Conservation (phyloP, 2,329 filamentous ascomycete genomes). For the Dendryphion nanum region DNA sequence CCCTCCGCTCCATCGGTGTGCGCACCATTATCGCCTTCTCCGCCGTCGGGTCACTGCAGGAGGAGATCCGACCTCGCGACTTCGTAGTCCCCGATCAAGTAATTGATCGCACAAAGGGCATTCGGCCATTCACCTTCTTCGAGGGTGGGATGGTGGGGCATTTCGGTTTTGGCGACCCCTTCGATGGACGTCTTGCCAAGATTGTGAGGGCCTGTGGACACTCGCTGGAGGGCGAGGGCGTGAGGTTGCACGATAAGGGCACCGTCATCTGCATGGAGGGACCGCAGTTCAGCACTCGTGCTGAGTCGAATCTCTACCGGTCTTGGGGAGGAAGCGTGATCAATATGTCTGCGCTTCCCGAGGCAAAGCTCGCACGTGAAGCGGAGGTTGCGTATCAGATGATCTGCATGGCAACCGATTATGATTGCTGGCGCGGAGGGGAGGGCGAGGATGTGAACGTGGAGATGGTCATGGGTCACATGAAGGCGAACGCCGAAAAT, state of each 20-base stretch:
- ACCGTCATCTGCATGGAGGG: constrained; percentile 96
- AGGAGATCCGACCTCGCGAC: constrained; percentile 91
- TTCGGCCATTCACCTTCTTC: constrained; percentile 94
- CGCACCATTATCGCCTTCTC: constrained; percentile 91
- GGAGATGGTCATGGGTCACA: constrained; percentile 94
- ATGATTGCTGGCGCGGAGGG: constrained; percentile 92
- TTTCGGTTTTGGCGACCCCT: constrained; percentile 93
- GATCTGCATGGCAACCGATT: constrained; percentile 99
- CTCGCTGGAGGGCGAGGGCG: constrained; percentile 76
- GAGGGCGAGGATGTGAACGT: constrained; percentile 79
- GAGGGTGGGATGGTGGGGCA: constrained; percentile 89
- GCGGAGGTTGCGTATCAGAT: constrained; percentile 97
- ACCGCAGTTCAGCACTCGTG: constrained; percentile 95
- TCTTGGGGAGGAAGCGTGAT: constrained; percentile 91
- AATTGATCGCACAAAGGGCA: constrained; percentile 95
- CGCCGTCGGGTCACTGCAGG: constrained; percentile 87
- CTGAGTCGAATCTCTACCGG: constrained; percentile 94
- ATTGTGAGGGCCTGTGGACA: constrained; percentile 77
- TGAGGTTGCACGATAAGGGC: constrained; percentile 79
- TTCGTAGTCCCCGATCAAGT: constrained; percentile 96
- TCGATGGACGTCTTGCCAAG: constrained; percentile 74
- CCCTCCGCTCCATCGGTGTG: constrained; percentile 86
- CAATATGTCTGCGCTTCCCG: constrained; percentile 96
- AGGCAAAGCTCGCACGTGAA: constrained; percentile 93
- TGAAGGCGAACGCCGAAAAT: constrained; percentile 89